phyloP scores from a whole-genome alignment of 768 basidiomycete species.

The Calvatia gigantea region DNA sequence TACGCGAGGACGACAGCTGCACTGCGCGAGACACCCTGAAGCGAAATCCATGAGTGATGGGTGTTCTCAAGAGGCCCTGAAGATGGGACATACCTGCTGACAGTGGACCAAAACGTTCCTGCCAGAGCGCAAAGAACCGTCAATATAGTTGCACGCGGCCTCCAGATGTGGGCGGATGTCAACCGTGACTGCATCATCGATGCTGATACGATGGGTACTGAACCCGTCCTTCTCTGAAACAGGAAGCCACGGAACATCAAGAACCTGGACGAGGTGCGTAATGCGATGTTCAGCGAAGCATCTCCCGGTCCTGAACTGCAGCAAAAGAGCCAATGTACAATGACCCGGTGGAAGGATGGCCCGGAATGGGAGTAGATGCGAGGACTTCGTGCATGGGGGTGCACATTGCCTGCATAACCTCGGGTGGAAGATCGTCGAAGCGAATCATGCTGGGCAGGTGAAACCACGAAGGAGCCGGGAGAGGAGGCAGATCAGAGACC shows the following conservation, averaged over 20 bases:
- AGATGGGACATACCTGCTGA: constrained; percentile 57
- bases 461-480: background rate
- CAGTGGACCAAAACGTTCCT: constrained; percentile 75
- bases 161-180: constrained; percentile 71
- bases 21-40: constrained; percentile 74
- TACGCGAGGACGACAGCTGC: constrained; percentile 78
- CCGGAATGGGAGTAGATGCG: constrained; percentile 29
- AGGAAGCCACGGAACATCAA: constrained; percentile 65
- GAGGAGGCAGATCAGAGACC: background rate
- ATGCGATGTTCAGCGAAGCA: constrained; percentile 49
- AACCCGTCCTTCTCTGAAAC: constrained; percentile 43
- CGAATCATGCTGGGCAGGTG: constrained; percentile 57
- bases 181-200: constrained; percentile 56
- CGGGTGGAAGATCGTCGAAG: constrained; percentile 70
- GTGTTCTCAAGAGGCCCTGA: background rate
- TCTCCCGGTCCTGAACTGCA: constrained; percentile 52
- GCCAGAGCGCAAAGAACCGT: constrained; percentile 54
- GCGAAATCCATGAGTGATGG: background rate
- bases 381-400: constrained; percentile 81
- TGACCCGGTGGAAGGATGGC: constrained; percentile 34
- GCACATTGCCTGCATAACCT: constrained; percentile 82
- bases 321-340: constrained; percentile 71
- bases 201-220: constrained; percentile 61
- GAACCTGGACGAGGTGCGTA: constrained; percentile 61
- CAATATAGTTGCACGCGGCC: constrained; percentile 63